Evolutionary conservation across 257 asterid species (phyloP), one percentile per base, ranked within the genome.

Genomic region (Nicotiana benthamiana): DNA sequence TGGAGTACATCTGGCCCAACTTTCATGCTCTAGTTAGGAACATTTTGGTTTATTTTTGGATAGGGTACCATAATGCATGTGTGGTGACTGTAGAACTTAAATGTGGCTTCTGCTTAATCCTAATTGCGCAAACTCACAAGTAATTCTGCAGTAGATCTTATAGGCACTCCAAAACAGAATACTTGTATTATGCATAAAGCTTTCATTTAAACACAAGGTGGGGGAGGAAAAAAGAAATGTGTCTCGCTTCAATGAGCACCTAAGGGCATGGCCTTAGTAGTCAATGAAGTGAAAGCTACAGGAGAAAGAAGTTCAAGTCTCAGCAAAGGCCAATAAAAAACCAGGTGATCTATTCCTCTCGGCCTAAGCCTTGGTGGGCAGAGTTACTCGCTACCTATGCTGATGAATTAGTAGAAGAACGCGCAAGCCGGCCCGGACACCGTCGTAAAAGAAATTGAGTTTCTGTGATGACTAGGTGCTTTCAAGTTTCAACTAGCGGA

Each of bases 221-320:
- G 54, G 18, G 43, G 75, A 67, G 75, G 28, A 68, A 68, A 30
- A 68, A 67, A 20, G 57, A 68, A 22, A 43, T 43, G 57, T 20
- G 77, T 70, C 43, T 70, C 56, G 40, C 18, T 68, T 67, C 76
- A 40, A 68, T 68, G 76, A 68, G 76, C 76, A 68, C 32, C 6
- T 11, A 11, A 68, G 56, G 65, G 17, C 10, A 56, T 68, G 43
- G 54, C 54, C 43, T 40, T 40, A 20, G 53, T 34, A 68, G 32
- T 68, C 32, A 68, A 70, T 43, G 12, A 70, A 70, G 32, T 70
- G 57, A 61, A 43, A 43, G 20, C 57, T 22, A 70, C 0, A 1
- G 34, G 77, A 70, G 34, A 68, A 32, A 9, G 56, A 11, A 8
- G 77, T 40, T 70, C 77, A 70, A 70, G 22, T 22, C 15, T 12